Evolutionary conservation across 352 stramenopile genomes (phyloP).

Genomic region (Plasmopara viticola): DNA sequence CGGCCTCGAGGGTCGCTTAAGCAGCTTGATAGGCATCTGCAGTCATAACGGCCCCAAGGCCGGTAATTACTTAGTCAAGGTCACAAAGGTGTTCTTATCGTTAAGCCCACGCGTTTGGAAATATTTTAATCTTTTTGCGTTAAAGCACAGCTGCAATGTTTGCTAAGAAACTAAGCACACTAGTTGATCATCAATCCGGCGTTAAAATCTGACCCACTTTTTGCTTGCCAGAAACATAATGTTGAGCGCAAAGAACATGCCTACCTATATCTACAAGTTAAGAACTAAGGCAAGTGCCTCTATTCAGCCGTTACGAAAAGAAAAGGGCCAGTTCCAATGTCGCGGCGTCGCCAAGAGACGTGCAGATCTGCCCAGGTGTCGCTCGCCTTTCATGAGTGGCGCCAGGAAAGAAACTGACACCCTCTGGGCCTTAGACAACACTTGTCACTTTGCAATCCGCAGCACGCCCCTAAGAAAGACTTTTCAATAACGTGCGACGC

Average conservation of each 20-base stretch:
- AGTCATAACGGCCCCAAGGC: slow-evolving; percentile 13
- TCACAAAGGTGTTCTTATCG: background rate
- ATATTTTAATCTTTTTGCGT: background rate
- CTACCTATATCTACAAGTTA: background rate
- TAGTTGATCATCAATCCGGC: too few species aligned
- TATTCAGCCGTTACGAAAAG: slow-evolving; percentile 16
- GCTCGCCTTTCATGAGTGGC: slow-evolving; percentile 28
- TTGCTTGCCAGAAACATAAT: background rate
- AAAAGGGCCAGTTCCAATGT: slow-evolving; percentile 18
- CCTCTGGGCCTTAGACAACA: slow-evolving; percentile 87
- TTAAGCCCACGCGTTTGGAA: background rate
- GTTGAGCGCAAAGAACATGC: background rate
- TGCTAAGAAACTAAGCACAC: too few species aligned
- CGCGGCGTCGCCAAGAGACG: slow-evolving; percentile 29
- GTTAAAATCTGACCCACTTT: background rate
- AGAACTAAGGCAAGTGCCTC: background rate
- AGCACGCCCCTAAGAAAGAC: slow-evolving; percentile 2
- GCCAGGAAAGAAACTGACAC: slow-evolving; percentile 21
- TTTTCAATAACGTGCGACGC: slow-evolving; percentile 40
- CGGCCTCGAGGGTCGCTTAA: slow-evolving; percentile 6
- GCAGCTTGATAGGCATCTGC: slow-evolving; percentile 21
- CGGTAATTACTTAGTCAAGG: slow-evolving; percentile 15
- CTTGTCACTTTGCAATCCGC: slow-evolving; percentile 43
- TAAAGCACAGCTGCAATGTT: too few species aligned
- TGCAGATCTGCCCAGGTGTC: slow-evolving; percentile 32